Base-by-base conservation (phyloP, 164 flowering plant species). In the Aristolochia fimbriata region DNA sequence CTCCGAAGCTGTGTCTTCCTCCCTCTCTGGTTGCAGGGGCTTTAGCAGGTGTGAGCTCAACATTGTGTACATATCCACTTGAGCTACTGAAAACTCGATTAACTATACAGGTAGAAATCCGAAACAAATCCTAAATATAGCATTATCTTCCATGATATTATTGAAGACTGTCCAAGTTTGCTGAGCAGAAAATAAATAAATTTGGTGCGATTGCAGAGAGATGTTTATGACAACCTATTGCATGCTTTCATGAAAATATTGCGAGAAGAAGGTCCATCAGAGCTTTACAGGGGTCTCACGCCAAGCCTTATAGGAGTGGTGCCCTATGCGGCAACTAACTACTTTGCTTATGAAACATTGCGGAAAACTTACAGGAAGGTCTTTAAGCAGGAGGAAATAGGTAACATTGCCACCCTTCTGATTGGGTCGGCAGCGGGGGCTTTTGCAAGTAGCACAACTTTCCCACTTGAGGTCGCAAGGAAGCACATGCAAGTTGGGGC, bases 281-380 rank as follows among this genome's bases (percentile, higher is more conserved):
- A 93, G 74, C 84, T 93, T 20, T 93, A 84, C 74, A 70, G 99
- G 70, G 99, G 99, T 50, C 93, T 93, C 33, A 80, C 84, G 51
- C 97, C 97, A 6, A 93, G 99, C 66, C 71, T 93, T 4, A 86
- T 93, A 9, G 99, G 99, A 53, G 94, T 93, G 16, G 74, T 93
- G 59, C 99, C 99, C 17, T 93, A 93, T 73, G 94, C 99, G 23
- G 96, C 99, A 21, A 76, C 92, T 23, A 93, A 93, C 63, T 90
- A 90, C 74, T 88, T 67, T 74, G 97, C 99, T 0, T 90, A 90
- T 61, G 99, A 93, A 64, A 71, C 89, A 25, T 67, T 93, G 21
- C 67, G 88, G 51, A 93, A 83, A 61, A 75, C 76, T 21, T 90
- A 93, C 65, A 64, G 61, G 47, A 75, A 72, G 30, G 69, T 62